phyloP scores from a whole-genome alignment of 345 rosid genomes.

The Mallotus nudiflorus region DNA sequence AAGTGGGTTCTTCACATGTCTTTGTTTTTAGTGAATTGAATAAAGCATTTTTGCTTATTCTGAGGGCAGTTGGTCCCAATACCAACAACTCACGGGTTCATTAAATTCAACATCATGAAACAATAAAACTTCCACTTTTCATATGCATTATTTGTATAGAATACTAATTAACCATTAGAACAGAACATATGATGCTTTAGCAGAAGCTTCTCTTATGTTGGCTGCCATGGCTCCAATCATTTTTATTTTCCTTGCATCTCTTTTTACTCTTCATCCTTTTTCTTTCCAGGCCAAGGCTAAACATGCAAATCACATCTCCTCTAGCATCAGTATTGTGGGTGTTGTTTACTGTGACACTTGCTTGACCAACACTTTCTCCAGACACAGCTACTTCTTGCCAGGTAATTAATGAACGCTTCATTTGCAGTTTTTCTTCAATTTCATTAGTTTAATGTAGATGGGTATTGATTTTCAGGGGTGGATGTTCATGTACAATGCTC shows the following conservation, averaged over 20 bases:
- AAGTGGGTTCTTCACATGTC: constrained; percentile 74
- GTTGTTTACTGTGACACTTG: constrained; percentile 82
- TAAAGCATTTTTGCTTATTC: constrained; percentile 23
- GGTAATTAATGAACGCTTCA: constrained; percentile 45
- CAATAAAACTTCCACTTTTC: background rate
- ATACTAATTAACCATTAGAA: background rate
- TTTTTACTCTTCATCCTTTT: constrained; percentile 35
- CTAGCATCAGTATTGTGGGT: constrained; percentile 70
- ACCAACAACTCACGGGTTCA: constrained; percentile 68
- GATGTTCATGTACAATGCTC: constrained; percentile 71
- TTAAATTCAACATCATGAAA: constrained; percentile 19
- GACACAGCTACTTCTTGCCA: constrained; percentile 83
- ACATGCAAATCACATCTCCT: constrained; percentile 33
- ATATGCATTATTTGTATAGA: constrained; percentile 16
- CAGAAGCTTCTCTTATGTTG: constrained; percentile 45
- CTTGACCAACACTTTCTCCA: constrained; percentile 59
- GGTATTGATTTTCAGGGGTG: constrained; percentile 43
- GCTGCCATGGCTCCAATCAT: constrained; percentile 47
- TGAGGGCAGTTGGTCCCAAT: constrained; percentile 46
- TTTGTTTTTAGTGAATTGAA: constrained; percentile 67
- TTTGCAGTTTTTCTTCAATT: background rate
- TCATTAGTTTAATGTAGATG: background rate
- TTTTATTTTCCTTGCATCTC: constrained; percentile 38
- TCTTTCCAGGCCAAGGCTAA: constrained; percentile 22
- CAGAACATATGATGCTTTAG: constrained; percentile 5